Evolutionary conservation across 129 eudicot genomes (phyloP), one percentile per base, ranked within the genome.

Genomic region (Gnaphalium uliginosum): DNA sequence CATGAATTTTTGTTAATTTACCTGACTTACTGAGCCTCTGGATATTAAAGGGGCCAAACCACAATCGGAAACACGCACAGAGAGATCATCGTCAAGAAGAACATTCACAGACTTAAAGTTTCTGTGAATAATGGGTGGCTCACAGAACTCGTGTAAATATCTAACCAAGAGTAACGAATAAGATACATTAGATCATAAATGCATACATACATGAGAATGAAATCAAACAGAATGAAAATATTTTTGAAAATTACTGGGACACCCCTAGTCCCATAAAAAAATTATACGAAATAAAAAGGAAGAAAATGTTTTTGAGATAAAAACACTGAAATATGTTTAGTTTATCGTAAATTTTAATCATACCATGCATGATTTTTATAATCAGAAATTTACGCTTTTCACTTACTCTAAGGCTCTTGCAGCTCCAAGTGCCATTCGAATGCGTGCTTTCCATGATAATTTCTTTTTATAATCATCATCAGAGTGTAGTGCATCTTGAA

Each of bases 361-460:
- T 53, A 53, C 59, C 8, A 53, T 53, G 59, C 59, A 53, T 53
- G 59, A 53, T 51, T 23, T 19, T 8, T 62, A 61, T 4, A 29
- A 15, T 29, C 32, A 29, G 22, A 32, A 6, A 65, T n/a, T 23
- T 24, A 46, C 8, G 15, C 13, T 14, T 26, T 14, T 41, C 32
- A 85, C 97, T 82, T 89, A 95, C 99, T 95, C 97, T 78, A 95
- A 79, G 69, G 97, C 99, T 83, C 97, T 84, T 74, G 99, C 99
- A 82, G 96, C 97, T 83, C 97, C 99, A 81, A 95, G 96, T 41
- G 97, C 97, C 94, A 95, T 95, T 54, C 91, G 85, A 17, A 91
- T 84, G 69, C 99, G 99, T 37, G 84, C 74, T 73, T 83, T 91
- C 99, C 99, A 95, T n/a, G 92, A 83, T 43, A 95, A 79, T 25